Conservation (phyloP, 495 filamentous ascomycete genomes). For the Annulohypoxylon stygium region DNA sequence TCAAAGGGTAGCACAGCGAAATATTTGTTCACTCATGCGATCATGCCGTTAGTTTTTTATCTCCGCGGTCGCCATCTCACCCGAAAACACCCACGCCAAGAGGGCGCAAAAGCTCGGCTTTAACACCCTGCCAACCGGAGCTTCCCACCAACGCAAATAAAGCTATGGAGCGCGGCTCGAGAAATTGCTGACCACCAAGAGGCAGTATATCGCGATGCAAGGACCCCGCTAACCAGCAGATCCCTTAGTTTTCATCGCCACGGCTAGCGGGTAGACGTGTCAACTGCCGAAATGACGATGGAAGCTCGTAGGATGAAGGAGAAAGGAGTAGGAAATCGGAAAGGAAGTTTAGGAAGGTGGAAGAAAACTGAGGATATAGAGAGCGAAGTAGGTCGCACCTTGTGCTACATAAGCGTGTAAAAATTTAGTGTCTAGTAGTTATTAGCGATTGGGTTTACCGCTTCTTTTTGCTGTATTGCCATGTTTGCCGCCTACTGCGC, state of each 20-base stretch:
- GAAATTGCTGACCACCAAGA: neutral
- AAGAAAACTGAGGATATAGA: neutral
- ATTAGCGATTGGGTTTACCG: neutral
- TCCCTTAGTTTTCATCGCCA: neutral
- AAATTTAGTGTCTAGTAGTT: neutral
- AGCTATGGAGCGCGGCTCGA: neutral
- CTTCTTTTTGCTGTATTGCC: neutral
- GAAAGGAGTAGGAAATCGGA: neutral
- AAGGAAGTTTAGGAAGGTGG: neutral
- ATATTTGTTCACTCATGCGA: neutral
- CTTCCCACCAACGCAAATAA: neutral
- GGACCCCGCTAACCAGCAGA: neutral
- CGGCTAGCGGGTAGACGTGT: neutral
- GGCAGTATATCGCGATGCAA: neutral
- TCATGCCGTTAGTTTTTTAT: neutral
- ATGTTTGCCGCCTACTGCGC: neutral
- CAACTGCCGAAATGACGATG: neutral
- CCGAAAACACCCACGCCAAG: constrained; percentile 5
- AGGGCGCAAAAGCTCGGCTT: neutral
- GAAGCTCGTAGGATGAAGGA: neutral
- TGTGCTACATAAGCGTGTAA: neutral
- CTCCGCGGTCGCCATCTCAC: constrained; percentile 3
- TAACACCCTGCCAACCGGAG: neutral
- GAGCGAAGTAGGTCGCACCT: neutral
- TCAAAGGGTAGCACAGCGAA: neutral